Evolutionary conservation across 345 rosid species (phyloP).

Genomic region (Salix dunnii): DNA sequence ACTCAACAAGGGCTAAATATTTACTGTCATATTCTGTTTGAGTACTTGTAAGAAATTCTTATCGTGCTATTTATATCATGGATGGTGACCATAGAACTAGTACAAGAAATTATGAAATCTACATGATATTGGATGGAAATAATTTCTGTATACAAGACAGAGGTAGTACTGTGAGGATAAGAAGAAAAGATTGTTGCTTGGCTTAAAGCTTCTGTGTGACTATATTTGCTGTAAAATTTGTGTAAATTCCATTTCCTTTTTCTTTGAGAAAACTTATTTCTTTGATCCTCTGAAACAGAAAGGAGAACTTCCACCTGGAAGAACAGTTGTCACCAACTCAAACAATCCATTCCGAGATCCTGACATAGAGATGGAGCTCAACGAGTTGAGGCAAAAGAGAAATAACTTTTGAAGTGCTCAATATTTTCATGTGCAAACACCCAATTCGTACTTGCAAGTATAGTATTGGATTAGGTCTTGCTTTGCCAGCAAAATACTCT

Average conservation of each 20-base stretch:
- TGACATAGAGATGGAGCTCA: slow-evolving; percentile 64
- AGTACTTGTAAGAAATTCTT: background rate
- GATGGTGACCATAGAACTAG: background rate
- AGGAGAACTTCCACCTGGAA: slow-evolving; percentile 73
- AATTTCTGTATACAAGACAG: background rate
- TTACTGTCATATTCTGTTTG: background rate
- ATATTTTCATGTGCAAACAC: background rate
- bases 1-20: background rate
- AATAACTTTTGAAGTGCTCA: slow-evolving; percentile 11
- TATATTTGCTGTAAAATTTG: background rate
- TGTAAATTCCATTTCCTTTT: background rate
- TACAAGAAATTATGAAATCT: background rate
- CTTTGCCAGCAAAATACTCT: background rate
- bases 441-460: background rate
- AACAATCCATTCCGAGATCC: slow-evolving; percentile 44
- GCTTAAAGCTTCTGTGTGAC: background rate
- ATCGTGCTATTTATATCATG: background rate
- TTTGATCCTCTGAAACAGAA: slow-evolving; percentile 33
- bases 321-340: slow-evolving; percentile 35
- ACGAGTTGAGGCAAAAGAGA: slow-evolving; percentile 48
- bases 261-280: background rate
- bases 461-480: background rate
- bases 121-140: background rate
- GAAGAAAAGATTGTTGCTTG: background rate
- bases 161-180: background rate